Conservation (phyloP, 192 early-diverging fungal genomes). For the Lobosporangium transversale region DNA sequence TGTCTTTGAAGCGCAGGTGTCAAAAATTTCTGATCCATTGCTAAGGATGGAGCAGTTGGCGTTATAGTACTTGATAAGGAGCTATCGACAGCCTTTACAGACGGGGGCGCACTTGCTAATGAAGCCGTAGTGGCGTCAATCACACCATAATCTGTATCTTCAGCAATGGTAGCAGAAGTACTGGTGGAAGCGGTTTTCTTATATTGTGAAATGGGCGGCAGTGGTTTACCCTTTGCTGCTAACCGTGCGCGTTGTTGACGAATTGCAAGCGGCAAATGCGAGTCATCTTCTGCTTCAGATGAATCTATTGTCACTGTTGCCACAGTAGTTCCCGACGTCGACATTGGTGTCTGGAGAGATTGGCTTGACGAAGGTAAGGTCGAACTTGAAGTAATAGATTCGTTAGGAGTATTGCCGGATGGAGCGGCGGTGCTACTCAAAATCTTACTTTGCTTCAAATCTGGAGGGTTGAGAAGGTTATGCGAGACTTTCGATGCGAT, state of each 20-base stretch:
- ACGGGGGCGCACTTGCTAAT: too few relatives aligned
- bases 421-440: not conserved
- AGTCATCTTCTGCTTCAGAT: slow-evolving; percentile 35
- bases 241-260: slow-evolving; percentile 48
- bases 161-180: too few relatives aligned
- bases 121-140: too few relatives aligned
- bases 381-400: slow-evolving; percentile 14
- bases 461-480: too few relatives aligned
- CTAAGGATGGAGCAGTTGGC: not conserved
- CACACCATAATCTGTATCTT: too few relatives aligned
- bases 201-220: slow-evolving; percentile 49
- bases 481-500: too few relatives aligned
- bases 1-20: slow-evolving; percentile 41
- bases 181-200: slow-evolving; percentile 26
- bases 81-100: too few relatives aligned
- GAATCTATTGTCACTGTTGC: not conserved
- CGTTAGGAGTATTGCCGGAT: slow-evolving; percentile 1
- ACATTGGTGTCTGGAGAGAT: not conserved
- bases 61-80: too few relatives aligned
- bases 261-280: slow-evolving; percentile 39
- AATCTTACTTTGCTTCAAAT: too few relatives aligned
- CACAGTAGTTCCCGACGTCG: not conserved
- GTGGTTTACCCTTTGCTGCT: slow-evolving; percentile 41
- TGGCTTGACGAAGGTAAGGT: slow-evolving; percentile 8
- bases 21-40: slow-evolving; percentile 32